Conservation (phyloP, 164 flowering plant species). For the Kalanchoe fedtschenkoi region DNA sequence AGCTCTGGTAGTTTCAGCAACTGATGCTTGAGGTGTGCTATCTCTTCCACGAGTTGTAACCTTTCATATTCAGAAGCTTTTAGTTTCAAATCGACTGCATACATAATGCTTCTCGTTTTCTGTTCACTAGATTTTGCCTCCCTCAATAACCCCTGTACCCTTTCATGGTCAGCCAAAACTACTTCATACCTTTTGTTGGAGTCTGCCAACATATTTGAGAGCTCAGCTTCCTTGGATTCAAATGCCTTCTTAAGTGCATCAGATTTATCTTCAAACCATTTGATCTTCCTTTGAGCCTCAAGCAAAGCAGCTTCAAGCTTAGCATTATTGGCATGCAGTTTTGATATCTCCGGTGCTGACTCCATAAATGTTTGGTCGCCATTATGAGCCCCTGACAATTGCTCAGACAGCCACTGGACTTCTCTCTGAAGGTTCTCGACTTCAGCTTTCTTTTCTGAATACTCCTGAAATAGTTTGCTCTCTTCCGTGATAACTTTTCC, state of each 20-base stretch:
- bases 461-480: slow-evolving; percentile 30
- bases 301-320: slow-evolving; percentile 36
- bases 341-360: slow-evolving; percentile 39
- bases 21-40: slow-evolving; percentile 35
- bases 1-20: slow-evolving; percentile 29
- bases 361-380: slow-evolving; percentile 34
- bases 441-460: slow-evolving; percentile 41
- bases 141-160: slow-evolving; percentile 26
- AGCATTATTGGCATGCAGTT: slow-evolving; percentile 39
- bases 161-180: slow-evolving; percentile 39
- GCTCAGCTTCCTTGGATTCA: slow-evolving; percentile 24
- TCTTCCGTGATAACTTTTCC: slow-evolving; percentile 33
- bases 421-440: slow-evolving; percentile 48
- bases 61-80: slow-evolving; percentile 45
- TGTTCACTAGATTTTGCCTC: slow-evolving; percentile 41
- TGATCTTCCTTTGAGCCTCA: slow-evolving; percentile 29
- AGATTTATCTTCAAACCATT: slow-evolving; percentile 25
- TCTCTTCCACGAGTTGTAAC: slow-evolving; percentile 42
- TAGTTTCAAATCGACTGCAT: slow-evolving; percentile 38
- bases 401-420: slow-evolving; percentile 35
- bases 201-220: slow-evolving; percentile 30
- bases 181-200: slow-evolving; percentile 33
- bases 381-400: slow-evolving; percentile 28
- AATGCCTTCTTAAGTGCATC: slow-evolving; percentile 26
- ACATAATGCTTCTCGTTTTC: slow-evolving; percentile 20